These are phyloP conservation scores for Lentithecium fluviatile DNA, from an alignment of 495 filamentous ascomycete species.

Conservation along the genomic window DNA sequence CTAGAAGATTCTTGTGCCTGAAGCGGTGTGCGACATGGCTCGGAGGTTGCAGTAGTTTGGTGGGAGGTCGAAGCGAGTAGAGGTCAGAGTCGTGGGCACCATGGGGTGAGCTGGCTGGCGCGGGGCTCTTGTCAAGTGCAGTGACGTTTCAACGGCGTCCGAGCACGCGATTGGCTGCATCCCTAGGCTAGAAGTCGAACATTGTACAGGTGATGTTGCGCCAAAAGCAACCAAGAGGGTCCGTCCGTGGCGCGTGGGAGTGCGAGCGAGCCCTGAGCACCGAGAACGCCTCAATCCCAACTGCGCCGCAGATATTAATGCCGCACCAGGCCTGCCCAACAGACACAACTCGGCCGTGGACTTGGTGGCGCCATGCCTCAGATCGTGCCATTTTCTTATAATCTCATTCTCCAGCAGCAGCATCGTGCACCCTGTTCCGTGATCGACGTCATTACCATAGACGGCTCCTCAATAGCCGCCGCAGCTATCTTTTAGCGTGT, in stretches of 20 bases:
- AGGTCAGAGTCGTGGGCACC: neutral
- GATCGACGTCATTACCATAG: no score
- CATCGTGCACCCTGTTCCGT: no score
- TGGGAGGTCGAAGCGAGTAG: neutral
- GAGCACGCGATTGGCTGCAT: conserved; percentile 10
- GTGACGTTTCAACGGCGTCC: conserved; percentile 8
- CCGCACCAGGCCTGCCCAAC: conserved; percentile 25
- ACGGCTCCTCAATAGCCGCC: no score
- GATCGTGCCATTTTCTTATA: no score
- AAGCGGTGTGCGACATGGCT: conserved; percentile 14
- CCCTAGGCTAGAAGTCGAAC: neutral
- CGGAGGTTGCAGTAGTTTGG: neutral
- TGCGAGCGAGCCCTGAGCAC: no score
- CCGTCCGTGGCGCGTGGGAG: neutral
- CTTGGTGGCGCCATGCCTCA: neutral
- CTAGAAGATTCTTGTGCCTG: neutral
- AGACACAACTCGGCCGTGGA: conserved; percentile 12
- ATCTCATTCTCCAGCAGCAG: no score
- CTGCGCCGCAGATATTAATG: conserved; percentile 22
- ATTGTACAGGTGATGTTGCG: neutral
- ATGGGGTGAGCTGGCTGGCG: conserved; percentile 16
- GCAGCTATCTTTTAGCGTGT: no score
- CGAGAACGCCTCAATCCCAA: neutral
- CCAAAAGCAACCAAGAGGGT: conserved; percentile 22
- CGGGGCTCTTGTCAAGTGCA: conserved; percentile 13